A percentile compares a stretch with the other conserved stretches of the same genome.
These are phyloP conservation scores for Inga oerstediana DNA, from an alignment of 306 rosid genomes.

Conservation along the genomic window DNA sequence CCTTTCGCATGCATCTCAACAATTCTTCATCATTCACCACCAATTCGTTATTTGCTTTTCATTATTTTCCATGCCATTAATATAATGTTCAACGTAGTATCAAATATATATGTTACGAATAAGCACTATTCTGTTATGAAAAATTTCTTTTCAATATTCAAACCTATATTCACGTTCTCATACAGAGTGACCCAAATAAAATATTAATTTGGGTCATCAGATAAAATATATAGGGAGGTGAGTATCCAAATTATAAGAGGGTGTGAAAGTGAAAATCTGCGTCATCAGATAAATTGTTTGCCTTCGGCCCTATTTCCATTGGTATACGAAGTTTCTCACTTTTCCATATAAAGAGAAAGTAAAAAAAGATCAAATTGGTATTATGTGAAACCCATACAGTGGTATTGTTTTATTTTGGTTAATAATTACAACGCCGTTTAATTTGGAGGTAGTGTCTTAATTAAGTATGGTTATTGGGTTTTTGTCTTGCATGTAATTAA, in stretches of 20 bases:
- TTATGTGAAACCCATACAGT: background rate
- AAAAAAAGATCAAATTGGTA: background rate
- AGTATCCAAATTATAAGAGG: background rate
- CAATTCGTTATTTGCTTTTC: background rate
- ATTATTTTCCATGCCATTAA: background rate
- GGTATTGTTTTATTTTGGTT: background rate
- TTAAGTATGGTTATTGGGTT: background rate
- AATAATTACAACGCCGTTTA: background rate
- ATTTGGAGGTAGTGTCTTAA: background rate
- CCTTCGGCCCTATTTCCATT: background rate
- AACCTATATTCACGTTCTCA: background rate
- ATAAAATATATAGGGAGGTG: background rate
- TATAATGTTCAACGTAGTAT: background rate
- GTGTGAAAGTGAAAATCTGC: background rate
- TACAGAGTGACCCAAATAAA: no score
- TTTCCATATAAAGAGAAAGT: background rate
- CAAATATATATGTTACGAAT: background rate
- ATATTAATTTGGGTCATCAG: no score
- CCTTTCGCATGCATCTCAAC: conserved; percentile 8
- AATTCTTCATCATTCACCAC: conserved; percentile 17
- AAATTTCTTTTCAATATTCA: background rate
- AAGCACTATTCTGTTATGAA: background rate
- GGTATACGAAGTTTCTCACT: background rate
- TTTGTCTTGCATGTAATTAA: background rate
- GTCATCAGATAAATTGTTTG: background rate